These are phyloP conservation scores for Lyophyllum shimeji DNA, from an alignment of 768 basidiomycete species.

Conservation along the genomic window DNA sequence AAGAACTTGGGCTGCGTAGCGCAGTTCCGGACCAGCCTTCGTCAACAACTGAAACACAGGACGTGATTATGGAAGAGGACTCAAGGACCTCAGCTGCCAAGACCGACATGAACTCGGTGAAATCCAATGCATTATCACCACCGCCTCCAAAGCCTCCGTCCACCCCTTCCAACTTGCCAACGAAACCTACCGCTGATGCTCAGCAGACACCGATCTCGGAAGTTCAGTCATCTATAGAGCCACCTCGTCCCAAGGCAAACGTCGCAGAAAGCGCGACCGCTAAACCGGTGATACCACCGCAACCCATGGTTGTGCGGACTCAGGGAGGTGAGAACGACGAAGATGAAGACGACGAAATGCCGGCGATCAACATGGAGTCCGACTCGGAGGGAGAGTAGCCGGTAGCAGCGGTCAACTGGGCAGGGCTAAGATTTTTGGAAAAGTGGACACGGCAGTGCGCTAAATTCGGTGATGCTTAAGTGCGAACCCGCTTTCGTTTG, in stretches of 20 bases:
- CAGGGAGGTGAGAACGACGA: conserved; percentile 41
- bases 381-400: conserved; percentile 64
- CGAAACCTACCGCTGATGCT: neutral
- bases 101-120: neutral
- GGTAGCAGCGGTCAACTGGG: neutral
- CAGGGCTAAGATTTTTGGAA: neutral
- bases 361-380: conserved; percentile 73
- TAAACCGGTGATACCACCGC: neutral
- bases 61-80: conserved; percentile 26
- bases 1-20: conserved; percentile 36
- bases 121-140: neutral
- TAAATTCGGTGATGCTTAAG: neutral
- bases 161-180: neutral
- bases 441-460: too few relatives aligned
- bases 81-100: neutral
- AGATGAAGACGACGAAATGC: conserved; percentile 57
- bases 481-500: conserved; percentile 36
- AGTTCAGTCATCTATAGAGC: neutral
- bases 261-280: neutral
- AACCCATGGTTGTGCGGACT: neutral
- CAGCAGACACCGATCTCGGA: neutral
- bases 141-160: neutral
- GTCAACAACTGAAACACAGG: conserved; percentile 21
- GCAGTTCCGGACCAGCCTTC: conserved; percentile 5
- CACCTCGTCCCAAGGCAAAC: neutral